Percentiles rank a stretch among this genome's conserved stretches.
These are phyloP conservation scores for Candida loeiensis DNA, from an alignment of 805 yeast species.

Conservation along the genomic window DNA sequence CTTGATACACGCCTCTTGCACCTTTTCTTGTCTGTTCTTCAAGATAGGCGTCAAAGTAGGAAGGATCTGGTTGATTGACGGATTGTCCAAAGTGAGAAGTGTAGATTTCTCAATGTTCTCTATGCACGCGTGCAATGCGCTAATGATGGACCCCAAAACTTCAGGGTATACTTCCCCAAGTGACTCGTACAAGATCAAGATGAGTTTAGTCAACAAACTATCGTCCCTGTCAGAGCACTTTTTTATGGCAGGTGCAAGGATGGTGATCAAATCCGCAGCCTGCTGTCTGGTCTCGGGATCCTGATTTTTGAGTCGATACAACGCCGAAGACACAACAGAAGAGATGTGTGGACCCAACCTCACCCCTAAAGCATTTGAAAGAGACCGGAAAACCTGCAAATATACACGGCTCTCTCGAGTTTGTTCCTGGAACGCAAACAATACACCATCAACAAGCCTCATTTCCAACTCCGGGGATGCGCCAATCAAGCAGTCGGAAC, in stretches of 20 bases:
- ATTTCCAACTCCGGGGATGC: constrained; percentile 61
- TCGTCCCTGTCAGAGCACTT: constrained; percentile 48
- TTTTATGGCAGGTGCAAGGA: constrained; percentile 63
- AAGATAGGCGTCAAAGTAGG: constrained; percentile 91
- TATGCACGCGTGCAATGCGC: constrained; percentile 65
- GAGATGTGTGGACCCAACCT: constrained; percentile 70
- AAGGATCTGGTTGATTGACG: constrained; percentile 76
- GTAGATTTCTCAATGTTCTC: constrained; percentile 54
- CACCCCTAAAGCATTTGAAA: constrained; percentile 56
- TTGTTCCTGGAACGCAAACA: constrained; percentile 81
- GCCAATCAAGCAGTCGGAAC: constrained; percentile 41
- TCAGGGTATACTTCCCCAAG: constrained; percentile 95
- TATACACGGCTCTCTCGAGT: constrained; percentile 51
- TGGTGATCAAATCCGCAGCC: constrained; percentile 72
- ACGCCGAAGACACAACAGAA: constrained; percentile 64
- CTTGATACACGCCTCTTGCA: constrained; percentile 77
- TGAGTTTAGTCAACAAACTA: constrained; percentile 60
- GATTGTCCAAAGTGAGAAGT: constrained; percentile 51
- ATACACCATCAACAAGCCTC: constrained; percentile 71
- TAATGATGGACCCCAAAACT: constrained; percentile 79
- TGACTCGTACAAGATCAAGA: constrained; percentile 79
- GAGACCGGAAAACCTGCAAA: constrained; percentile 60
- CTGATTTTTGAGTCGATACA: constrained; percentile 71
- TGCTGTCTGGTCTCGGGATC: constrained; percentile 73
- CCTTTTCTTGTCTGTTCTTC: constrained; percentile 84